Evolutionary conservation across 2,329 filamentous ascomycete genomes (phyloP), one percentile per base, ranked within the genome.

Genomic region (Aspergillus puulaauensis): DNA sequence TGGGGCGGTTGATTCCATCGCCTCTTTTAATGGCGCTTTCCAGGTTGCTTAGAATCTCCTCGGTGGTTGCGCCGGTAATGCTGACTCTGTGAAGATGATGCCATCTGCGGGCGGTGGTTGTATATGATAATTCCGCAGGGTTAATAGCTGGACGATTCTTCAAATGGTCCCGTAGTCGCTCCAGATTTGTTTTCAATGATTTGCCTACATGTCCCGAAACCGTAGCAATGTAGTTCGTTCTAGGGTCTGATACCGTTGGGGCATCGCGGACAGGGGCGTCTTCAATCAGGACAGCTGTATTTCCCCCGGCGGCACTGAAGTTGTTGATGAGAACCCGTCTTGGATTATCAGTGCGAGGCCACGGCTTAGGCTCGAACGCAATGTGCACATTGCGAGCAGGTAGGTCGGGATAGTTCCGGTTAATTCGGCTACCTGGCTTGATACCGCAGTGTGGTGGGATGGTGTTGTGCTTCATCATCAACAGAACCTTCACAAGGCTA

Each of bases 231-330:
- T 89, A 83, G 1, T 77, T 76, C 15, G 72, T 74, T 24, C 87
- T 81, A 3, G 83, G 76, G 61, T 89, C 86, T 7, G 51, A 40
- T 15, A 41, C 3, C 63, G 54, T 7, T 4, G 3, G 3, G 61
- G 58, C 35, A 7, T 66, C 67, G 57, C 64, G 56, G 70, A 69
- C 51, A 6, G 84, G 84, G 0, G 79, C 83, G 58, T 90, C 87
- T 66, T 89, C 85, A 2, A 90, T 65, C 7, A 90, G 71, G 31
- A 90, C 69, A 9, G 85, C 83, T 1, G 87, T 89, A 72, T 91
- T 91, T 7, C 88, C 88, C 53, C 88, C 88, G 27, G 87, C 85
- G 1, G 88, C 89, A 61, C 83, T 83, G 66, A 90, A 90, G 71
- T 88, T 90, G 76, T 90, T 90, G 61, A 89, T 71, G 21, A 78